A percentile compares a stretch with the other conserved stretches of the same genome.
Evolutionary conservation across 2,329 filamentous ascomycete genomes (phyloP).

Genomic region (Colletotrichum liaoningense): DNA sequence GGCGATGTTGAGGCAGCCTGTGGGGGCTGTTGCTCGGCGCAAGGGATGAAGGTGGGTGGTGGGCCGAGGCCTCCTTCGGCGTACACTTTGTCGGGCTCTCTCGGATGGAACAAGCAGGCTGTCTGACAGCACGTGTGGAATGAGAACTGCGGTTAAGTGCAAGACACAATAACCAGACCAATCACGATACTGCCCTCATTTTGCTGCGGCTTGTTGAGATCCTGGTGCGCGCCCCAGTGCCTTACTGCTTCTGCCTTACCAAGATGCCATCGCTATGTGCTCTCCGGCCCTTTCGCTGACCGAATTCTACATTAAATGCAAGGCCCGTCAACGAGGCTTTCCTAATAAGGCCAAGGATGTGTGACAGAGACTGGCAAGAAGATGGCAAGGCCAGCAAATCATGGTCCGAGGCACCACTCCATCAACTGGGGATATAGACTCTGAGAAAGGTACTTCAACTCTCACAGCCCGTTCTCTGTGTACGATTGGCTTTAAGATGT

Average conservation of each 20-base stretch:
- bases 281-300: not conserved
- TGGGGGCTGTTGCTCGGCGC: not conserved
- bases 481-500: not conserved
- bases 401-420: not conserved
- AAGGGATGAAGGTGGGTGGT: not conserved
- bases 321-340: not conserved
- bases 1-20: not conserved
- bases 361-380: not conserved
- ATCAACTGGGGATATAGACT: not conserved
- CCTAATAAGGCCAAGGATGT: not conserved
- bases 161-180: not conserved
- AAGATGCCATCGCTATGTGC: not conserved
- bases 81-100: not conserved
- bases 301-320: not conserved
- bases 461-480: not conserved
- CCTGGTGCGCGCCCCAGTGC: not conserved
- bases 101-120: not conserved
- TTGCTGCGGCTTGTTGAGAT: not conserved
- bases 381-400: not conserved
- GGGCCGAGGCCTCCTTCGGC: not conserved
- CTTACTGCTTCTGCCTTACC: conserved; percentile 14
- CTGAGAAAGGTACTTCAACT: not conserved
- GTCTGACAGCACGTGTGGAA: not conserved
- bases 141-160: not conserved
- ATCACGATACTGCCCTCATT: not conserved